A percentile compares a stretch with the other conserved stretches of the same genome.
These are phyloP conservation scores for Nitzschia sp. DNA, from an alignment of 108 stramenopile species.

Conservation along the genomic window DNA sequence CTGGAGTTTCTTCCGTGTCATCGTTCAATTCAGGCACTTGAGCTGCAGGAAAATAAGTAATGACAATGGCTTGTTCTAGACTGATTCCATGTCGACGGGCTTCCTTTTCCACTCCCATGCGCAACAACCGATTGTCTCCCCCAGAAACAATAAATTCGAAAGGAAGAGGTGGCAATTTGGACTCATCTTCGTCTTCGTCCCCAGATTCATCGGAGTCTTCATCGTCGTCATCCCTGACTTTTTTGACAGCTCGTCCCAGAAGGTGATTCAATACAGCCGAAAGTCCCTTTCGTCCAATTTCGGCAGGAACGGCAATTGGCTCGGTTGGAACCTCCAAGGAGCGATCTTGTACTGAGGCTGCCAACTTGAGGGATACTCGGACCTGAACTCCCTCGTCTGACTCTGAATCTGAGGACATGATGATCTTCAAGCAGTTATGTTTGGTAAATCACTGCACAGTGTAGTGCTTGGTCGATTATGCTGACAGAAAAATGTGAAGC, in stretches of 20 bases:
- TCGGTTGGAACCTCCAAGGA: conserved; percentile 67
- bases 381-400: conserved; percentile 47
- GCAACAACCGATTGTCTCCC: conserved; percentile 58
- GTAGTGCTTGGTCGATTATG: too few relatives aligned
- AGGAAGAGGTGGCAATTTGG: conserved; percentile 36
- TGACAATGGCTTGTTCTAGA: conserved; percentile 62
- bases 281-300: conserved; percentile 72
- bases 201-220: conserved; percentile 32
- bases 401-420: conserved; percentile 30
- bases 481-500: too few relatives aligned
- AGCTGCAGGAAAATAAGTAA: conserved; percentile 76
- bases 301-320: conserved; percentile 76
- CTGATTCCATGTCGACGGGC: conserved; percentile 66
- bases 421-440: too few relatives aligned
- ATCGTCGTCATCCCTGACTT: conserved; percentile 37
- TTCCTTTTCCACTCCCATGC: conserved; percentile 66
- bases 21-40: conserved; percentile 48
- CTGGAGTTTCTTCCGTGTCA: conserved; percentile 65
- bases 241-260: conserved; percentile 35
- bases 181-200: conserved; percentile 38
- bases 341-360: conserved; percentile 31
- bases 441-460: too few relatives aligned
- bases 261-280: conserved; percentile 70
- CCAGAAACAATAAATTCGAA: conserved; percentile 77
- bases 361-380: conserved; percentile 53